These are phyloP conservation scores for Schizophyllum amplum DNA, from an alignment of 1,284 basidiomycete genomes.

Conservation along the genomic window DNA sequence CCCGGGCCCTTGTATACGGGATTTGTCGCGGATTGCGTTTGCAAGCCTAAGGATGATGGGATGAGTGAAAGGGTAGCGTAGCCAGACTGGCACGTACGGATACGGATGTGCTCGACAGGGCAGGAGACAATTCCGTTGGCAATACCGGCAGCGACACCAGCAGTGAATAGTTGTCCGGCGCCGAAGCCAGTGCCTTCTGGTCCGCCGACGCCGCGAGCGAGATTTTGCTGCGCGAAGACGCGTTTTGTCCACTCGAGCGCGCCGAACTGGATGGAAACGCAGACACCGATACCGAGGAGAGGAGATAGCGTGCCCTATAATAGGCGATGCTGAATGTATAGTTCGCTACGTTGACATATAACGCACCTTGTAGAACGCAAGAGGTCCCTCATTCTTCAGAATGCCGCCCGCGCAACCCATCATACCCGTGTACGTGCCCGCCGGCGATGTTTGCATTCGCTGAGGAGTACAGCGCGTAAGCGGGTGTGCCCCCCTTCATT, in stretches of 20 bases:
- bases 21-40: constrained; percentile 76
- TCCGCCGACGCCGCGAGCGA: constrained; percentile 47
- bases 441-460: constrained; percentile 92
- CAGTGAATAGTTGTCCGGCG: constrained; percentile 61
- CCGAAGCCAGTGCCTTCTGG: constrained; percentile 49
- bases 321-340: constrained; percentile 5
- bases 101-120: constrained; percentile 96
- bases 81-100: constrained; percentile 52
- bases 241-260: constrained; percentile 88
- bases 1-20: constrained; percentile 76
- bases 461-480: constrained; percentile 19
- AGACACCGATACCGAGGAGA: constrained; percentile 87
- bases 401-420: constrained; percentile 85
- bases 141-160: constrained; percentile 82
- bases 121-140: constrained; percentile 91
- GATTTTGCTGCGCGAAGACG: constrained; percentile 61
- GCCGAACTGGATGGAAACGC: constrained; percentile 96
- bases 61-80: constrained; percentile 3
- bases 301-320: constrained; percentile 93
- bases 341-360: not conserved
- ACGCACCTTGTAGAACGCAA: constrained; percentile 92
- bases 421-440: constrained; percentile 85
- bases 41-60: constrained; percentile 50
- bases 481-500: not conserved
- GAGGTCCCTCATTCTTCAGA: constrained; percentile 83